Evolutionary conservation across 2,329 filamentous ascomycete species (phyloP).

Genomic region (Penicillium sp.): DNA sequence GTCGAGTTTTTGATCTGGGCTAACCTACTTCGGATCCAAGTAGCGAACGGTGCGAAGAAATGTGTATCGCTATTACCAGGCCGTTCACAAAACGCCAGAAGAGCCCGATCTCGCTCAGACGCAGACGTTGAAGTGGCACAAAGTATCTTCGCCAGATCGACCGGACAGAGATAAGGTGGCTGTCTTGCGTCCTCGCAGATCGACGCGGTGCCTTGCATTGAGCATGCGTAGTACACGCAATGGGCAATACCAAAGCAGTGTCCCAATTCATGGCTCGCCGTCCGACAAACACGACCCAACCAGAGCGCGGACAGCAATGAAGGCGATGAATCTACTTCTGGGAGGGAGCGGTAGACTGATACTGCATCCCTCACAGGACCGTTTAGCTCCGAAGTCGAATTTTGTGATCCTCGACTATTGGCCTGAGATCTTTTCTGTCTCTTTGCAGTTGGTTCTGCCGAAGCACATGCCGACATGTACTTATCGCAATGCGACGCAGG

Average conservation of each 20-base stretch:
- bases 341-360: constrained; percentile 2
- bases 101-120: constrained; percentile 19
- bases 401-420: neutral
- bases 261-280: constrained; percentile 64
- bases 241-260: constrained; percentile 68
- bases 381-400: neutral
- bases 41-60: constrained; percentile 27
- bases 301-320: constrained; percentile 49
- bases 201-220: constrained; percentile 35
- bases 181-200: constrained; percentile 35
- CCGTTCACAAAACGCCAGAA: constrained; percentile 25
- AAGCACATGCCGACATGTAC: constrained; percentile 12
- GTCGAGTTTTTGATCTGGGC: neutral
- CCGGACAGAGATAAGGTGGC: constrained; percentile 36
- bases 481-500: constrained; percentile 60
- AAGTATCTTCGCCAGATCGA: constrained; percentile 31
- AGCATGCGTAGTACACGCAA: constrained; percentile 50
- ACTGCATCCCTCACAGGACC: constrained; percentile 11
- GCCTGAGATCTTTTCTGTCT: neutral
- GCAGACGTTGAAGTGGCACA: constrained; percentile 21
- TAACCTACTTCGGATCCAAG: constrained; percentile 18
- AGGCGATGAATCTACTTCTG: constrained; percentile 1
- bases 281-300: constrained; percentile 59
- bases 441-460: constrained; percentile 5
- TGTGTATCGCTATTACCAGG: constrained; percentile 10